Percentiles rank a stretch among this genome's conserved stretches.
Conservation (phyloP, 257 asterid species). For the Solanum boliviense region DNA sequence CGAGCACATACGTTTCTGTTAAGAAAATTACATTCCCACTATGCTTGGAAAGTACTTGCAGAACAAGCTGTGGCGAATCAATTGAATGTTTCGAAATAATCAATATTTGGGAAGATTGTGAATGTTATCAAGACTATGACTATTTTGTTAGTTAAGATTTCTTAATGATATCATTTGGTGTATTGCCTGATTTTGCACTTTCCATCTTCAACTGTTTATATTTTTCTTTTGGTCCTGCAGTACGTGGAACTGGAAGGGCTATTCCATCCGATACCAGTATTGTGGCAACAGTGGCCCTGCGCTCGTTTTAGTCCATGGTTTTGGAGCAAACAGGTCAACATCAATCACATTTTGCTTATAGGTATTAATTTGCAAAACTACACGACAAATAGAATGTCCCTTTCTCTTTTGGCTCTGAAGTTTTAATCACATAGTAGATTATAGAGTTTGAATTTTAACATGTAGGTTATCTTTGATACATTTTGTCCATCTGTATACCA, state of each 20-base stretch:
- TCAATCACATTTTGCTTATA: slow-evolving; percentile 46
- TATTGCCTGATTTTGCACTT: background rate
- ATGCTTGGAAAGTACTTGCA: background rate
- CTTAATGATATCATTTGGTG: background rate
- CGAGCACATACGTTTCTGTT: background rate
- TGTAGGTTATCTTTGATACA: background rate
- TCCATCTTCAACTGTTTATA: background rate
- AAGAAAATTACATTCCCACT: background rate
- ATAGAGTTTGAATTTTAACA: background rate
- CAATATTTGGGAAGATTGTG: background rate
- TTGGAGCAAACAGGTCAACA: slow-evolving; percentile 99
- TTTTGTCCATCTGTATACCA: background rate
- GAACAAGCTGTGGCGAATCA: background rate
- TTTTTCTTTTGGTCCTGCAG: slow-evolving; percentile 20
- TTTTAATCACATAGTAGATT: background rate
- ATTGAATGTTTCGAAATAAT: background rate
- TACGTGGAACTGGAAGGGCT: slow-evolving; percentile 82
- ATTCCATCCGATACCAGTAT: slow-evolving; percentile 72
- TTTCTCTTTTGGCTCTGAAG: background rate
- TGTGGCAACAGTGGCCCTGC: slow-evolving; percentile 78
- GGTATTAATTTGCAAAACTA: slow-evolving; percentile 35
- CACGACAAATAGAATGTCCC: slow-evolving; percentile 4
- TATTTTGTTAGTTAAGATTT: background rate
- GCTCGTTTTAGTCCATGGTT: slow-evolving; percentile 78
- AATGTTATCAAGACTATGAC: background rate